These are phyloP conservation scores for Choricystis sp. DNA, from an alignment of 139 green algal genomes.

Conservation along the genomic window DNA sequence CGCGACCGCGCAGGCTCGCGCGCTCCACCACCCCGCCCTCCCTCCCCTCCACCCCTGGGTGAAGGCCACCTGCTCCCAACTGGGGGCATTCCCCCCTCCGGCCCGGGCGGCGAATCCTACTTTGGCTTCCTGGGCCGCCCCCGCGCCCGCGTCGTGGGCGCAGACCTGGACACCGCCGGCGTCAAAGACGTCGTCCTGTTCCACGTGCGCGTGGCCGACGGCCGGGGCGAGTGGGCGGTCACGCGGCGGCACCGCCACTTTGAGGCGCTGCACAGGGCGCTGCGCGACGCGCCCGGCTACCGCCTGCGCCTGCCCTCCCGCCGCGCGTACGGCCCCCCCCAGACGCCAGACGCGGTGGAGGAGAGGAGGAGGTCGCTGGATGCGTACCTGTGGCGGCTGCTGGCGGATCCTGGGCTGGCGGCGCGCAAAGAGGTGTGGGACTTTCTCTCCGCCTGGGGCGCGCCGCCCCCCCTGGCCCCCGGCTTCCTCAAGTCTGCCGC, in stretches of 20 bases:
- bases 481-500: no score
- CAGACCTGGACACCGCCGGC: conserved; percentile 27
- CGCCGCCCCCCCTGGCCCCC: conserved; percentile 15
- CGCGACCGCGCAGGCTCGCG: no score
- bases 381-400: conserved; percentile 27
- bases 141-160: conserved; percentile 28
- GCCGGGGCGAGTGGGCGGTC: conserved; percentile 40
- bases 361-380: conserved; percentile 33
- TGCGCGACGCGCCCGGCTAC: conserved; percentile 19
- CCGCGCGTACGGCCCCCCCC: conserved; percentile 28
- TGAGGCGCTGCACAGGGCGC: conserved; percentile 44
- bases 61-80: no score
- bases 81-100: no score
- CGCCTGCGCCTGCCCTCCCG: conserved; percentile 41
- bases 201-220: conserved; percentile 36
- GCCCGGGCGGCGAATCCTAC: not conserved
- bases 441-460: conserved; percentile 22
- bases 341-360: conserved; percentile 37
- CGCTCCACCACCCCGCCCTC: no score
- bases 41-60: no score
- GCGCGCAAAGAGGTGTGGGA: conserved; percentile 27
- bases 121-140: not conserved
- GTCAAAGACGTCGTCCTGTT: conserved; percentile 44
- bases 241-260: conserved; percentile 50
- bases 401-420: conserved; percentile 8